Evolutionary conservation across 768 basidiomycete genomes (phyloP).

Genomic region (Termitomyces sp.): DNA sequence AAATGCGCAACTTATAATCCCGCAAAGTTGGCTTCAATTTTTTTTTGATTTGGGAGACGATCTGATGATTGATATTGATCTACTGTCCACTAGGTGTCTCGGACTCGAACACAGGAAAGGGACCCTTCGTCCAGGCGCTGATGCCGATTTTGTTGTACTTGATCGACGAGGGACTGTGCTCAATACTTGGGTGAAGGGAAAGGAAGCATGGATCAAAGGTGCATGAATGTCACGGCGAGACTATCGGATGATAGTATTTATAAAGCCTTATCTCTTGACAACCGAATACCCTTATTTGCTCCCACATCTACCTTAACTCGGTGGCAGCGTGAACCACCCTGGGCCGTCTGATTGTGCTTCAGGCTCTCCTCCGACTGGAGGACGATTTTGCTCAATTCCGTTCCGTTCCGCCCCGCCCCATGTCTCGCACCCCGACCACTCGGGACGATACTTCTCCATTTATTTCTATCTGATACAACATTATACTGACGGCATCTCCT

Average conservation of each 20-base stretch:
- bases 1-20: slow-evolving; percentile 84
- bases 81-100: slow-evolving; percentile 45
- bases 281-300: not conserved
- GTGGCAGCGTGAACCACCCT: not conserved
- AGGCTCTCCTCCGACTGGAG: not conserved
- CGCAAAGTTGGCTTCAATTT: slow-evolving; percentile 47
- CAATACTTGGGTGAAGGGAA: slow-evolving; percentile 74
- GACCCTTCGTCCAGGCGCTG: slow-evolving; percentile 72
- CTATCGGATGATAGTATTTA: not conserved
- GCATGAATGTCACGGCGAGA: not conserved
- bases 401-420: not conserved
- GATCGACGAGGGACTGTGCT: slow-evolving; percentile 61
- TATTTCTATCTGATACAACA: not conserved
- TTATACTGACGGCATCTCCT: not conserved
- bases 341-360: not conserved
- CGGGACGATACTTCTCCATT: not conserved
- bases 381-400: too few relatives aligned
- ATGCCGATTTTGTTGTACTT: slow-evolving; percentile 81
- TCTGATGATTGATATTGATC: not conserved
- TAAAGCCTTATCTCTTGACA: not conserved
- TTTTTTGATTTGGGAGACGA: not conserved
- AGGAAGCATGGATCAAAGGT: slow-evolving; percentile 55
- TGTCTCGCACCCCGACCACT: not conserved
- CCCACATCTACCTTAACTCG: not conserved
- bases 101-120: slow-evolving; percentile 79